A percentile compares a stretch with the other conserved stretches of the same genome.
These are phyloP conservation scores for Escovopsis sp. DNA, from an alignment of 2,329 filamentous ascomycete genomes.

Conservation along the genomic window DNA sequence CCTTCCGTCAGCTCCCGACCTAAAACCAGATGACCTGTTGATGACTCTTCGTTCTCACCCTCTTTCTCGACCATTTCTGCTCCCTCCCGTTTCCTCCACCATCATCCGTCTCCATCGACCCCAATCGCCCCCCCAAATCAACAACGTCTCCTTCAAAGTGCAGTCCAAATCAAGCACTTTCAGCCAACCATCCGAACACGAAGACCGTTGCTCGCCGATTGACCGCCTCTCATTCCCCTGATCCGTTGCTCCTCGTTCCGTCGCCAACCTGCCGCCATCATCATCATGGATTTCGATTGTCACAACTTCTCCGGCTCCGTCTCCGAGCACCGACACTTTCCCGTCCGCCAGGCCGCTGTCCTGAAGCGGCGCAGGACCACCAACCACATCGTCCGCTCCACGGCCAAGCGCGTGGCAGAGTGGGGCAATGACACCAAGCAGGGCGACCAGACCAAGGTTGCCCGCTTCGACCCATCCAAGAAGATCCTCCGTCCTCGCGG, in stretches of 20 bases:
- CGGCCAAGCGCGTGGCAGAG: constrained; percentile 6
- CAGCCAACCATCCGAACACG: too few species aligned
- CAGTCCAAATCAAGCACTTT: too few species aligned
- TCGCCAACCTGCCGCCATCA: constrained; percentile 1
- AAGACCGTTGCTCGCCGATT: too few species aligned
- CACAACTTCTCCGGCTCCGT: background rate
- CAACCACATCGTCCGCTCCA: constrained; percentile 17
- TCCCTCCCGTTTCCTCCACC: background rate
- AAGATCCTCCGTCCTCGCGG: constrained; percentile 1
- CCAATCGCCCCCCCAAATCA: too few species aligned
- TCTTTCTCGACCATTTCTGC: background rate
- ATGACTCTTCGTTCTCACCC: too few species aligned
- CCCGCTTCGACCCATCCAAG: background rate
- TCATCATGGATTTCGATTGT: constrained; percentile 3
- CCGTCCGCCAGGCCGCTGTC: constrained; percentile 4
- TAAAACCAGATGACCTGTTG: too few species aligned
- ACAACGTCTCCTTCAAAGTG: too few species aligned
- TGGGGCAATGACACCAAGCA: background rate
- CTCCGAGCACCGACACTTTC: constrained; percentile 3
- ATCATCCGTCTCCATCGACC: too few species aligned
- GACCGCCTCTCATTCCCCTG: too few species aligned
- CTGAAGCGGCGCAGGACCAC: constrained; percentile 9
- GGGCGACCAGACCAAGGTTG: too few species aligned
- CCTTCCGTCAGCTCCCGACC: too few species aligned
- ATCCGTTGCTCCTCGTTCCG: background rate